Conservation (phyloP, 179 eudicot genomes). For the Beta macrorhiza region DNA sequence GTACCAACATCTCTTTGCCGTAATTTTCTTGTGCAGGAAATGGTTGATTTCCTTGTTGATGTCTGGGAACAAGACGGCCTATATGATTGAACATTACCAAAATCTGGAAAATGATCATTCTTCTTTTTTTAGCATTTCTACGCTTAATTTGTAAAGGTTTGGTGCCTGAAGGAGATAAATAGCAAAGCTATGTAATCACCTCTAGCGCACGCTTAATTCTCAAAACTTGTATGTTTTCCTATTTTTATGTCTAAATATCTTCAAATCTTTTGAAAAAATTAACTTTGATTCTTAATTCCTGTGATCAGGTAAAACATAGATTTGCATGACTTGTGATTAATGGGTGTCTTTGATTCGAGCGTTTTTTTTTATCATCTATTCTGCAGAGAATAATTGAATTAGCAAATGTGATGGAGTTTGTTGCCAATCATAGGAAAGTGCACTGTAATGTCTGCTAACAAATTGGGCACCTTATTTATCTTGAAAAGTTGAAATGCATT, state of each 20-base stretch:
- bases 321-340: slow-evolving; percentile 3
- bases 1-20: background rate
- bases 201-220: slow-evolving; percentile 8
- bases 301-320: background rate
- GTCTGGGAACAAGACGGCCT: slow-evolving; percentile 67
- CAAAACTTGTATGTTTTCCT: slow-evolving; percentile 12
- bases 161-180: slow-evolving; percentile 20
- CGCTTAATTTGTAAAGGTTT: slow-evolving; percentile 17
- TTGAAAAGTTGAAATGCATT: background rate
- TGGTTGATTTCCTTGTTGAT: slow-evolving; percentile 63
- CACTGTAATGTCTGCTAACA: background rate
- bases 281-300: slow-evolving; percentile 1
- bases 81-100: slow-evolving; percentile 42
- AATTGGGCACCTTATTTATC: background rate
- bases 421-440: background rate
- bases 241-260: background rate
- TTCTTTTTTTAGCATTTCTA: background rate
- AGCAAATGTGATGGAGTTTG: background rate
- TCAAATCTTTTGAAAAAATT: background rate
- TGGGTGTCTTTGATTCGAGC: background rate
- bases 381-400: background rate
- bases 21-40: slow-evolving; percentile 42
- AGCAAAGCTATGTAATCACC: slow-evolving; percentile 23
- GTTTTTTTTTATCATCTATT: background rate
- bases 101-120: slow-evolving; percentile 10